phyloP scores from a whole-genome alignment of 2,329 filamentous ascomycete genomes.

The Diaporthe caulivora region DNA sequence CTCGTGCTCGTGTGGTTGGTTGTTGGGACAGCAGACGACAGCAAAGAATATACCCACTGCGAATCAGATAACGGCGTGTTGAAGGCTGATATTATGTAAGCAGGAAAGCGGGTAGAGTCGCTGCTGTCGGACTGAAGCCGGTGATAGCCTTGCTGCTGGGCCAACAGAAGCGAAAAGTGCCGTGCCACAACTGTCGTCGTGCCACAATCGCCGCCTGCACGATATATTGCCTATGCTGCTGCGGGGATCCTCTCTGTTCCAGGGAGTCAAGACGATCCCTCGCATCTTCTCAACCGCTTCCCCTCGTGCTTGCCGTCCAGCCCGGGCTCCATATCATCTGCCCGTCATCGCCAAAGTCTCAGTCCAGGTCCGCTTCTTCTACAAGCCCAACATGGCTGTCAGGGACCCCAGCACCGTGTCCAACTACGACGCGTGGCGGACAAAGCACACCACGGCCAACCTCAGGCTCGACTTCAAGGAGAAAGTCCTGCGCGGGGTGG shows the following conservation, averaged over 20 bases:
- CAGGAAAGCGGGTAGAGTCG: slow-evolving; percentile 14
- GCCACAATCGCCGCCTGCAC: slow-evolving; percentile 33
- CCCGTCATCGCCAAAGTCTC: slow-evolving; percentile 19
- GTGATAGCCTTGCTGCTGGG: slow-evolving; percentile 32
- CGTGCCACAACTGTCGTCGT: slow-evolving; percentile 26
- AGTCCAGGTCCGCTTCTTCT: slow-evolving; percentile 41
- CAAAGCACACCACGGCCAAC: slow-evolving; percentile 84
- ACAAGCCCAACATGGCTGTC: slow-evolving; percentile 51
- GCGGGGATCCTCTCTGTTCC: slow-evolving; percentile 33
- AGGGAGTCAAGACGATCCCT: slow-evolving; percentile 32
- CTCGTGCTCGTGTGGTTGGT: neutral
- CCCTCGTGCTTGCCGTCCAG: slow-evolving; percentile 24
- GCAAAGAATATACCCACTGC: neutral
- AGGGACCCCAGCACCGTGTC: slow-evolving; percentile 91
- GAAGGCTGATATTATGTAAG: neutral
- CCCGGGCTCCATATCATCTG: slow-evolving; percentile 19
- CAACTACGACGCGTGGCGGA: slow-evolving; percentile 91
- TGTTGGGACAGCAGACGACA: neutral
- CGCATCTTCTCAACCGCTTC: slow-evolving; percentile 21
- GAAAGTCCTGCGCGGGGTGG: slow-evolving; percentile 81
- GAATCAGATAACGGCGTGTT: neutral
- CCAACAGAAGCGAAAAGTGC: slow-evolving; percentile 8
- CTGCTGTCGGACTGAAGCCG: slow-evolving; percentile 25
- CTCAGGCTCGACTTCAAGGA: slow-evolving; percentile 87
- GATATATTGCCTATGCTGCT: slow-evolving; percentile 36